A percentile compares a stretch with the other conserved stretches of the same genome.
Conservation (phyloP, 768 basidiomycete genomes). For the Crassisporium funariophilum region DNA sequence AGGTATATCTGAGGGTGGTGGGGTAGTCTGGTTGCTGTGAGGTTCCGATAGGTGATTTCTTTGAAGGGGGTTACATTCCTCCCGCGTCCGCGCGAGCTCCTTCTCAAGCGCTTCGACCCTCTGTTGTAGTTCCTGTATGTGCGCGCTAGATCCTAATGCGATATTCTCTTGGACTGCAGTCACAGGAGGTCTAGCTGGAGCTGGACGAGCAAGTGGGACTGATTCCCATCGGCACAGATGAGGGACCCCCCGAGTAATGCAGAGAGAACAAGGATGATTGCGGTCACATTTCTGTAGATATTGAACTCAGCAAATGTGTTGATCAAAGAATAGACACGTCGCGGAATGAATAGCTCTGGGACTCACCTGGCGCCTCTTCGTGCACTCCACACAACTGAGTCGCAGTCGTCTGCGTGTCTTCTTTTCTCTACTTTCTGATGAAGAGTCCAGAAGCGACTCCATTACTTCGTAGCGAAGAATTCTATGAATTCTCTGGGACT, state of each 20-base stretch:
- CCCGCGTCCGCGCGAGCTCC: conserved; percentile 19
- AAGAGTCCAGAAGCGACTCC: too few species aligned
- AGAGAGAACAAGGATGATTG: conserved; percentile 44
- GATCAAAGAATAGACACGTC: too few species aligned
- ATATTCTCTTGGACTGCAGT: conserved; percentile 22
- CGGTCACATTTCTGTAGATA: conserved; percentile 52
- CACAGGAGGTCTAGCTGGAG: conserved; percentile 39
- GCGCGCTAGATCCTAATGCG: conserved; percentile 10
- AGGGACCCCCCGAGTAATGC: conserved; percentile 39
- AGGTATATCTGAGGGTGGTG: conserved; percentile 13
- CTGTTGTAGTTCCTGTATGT: conserved; percentile 26
- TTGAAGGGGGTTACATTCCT: conserved; percentile 12
- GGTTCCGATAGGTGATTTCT: conserved; percentile 8
- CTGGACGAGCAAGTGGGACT: conserved; percentile 44
- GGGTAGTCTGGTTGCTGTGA: conserved; percentile 10
- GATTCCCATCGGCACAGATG: conserved; percentile 51
- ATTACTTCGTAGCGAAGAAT: too few species aligned
- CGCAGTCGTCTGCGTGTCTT: conserved; percentile 52
- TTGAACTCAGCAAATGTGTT: too few species aligned
- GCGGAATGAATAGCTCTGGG: background rate
- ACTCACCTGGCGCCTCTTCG: conserved; percentile 54
- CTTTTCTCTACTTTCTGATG: conserved; percentile 41
- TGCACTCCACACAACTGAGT: conserved; percentile 58
- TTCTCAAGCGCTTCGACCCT: conserved; percentile 30
- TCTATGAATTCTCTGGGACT: too few species aligned